These are phyloP conservation scores for Limnomonas spitsbergensis DNA, from an alignment of 139 green algal species.

Conservation along the genomic window DNA sequence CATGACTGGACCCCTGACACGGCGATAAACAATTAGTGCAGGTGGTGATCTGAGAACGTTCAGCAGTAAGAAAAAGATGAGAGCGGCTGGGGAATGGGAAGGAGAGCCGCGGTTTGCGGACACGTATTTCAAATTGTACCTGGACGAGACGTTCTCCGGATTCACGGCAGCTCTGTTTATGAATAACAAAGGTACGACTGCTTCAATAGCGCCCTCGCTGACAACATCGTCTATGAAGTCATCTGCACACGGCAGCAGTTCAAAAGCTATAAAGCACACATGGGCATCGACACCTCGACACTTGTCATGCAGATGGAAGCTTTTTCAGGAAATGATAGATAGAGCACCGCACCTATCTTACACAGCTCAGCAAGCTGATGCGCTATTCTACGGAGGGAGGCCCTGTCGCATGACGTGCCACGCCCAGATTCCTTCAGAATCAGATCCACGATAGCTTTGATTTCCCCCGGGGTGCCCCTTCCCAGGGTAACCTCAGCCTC, in stretches of 20 bases:
- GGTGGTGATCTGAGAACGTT: too few relatives aligned
- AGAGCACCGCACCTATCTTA: constrained; percentile 66
- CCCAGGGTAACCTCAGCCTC: constrained; percentile 5
- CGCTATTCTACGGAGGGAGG: constrained; percentile 42
- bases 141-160: too few relatives aligned
- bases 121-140: too few relatives aligned
- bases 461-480: background rate
- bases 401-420: constrained; percentile 24
- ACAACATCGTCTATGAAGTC: constrained; percentile 74
- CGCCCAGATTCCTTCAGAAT: background rate
- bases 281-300: too few relatives aligned
- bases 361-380: constrained; percentile 66
- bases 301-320: background rate
- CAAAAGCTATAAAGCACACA: background rate
- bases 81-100: too few relatives aligned
- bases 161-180: too few relatives aligned
- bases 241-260: constrained; percentile 46
- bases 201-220: constrained; percentile 56
- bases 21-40: background rate
- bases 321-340: background rate
- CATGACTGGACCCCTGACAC: too few relatives aligned
- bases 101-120: too few relatives aligned
- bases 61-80: too few relatives aligned
- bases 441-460: background rate
- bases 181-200: constrained; percentile 70